These are phyloP conservation scores for Cytospora piceae DNA, from an alignment of 2,329 filamentous ascomycete species.

Conservation along the genomic window DNA sequence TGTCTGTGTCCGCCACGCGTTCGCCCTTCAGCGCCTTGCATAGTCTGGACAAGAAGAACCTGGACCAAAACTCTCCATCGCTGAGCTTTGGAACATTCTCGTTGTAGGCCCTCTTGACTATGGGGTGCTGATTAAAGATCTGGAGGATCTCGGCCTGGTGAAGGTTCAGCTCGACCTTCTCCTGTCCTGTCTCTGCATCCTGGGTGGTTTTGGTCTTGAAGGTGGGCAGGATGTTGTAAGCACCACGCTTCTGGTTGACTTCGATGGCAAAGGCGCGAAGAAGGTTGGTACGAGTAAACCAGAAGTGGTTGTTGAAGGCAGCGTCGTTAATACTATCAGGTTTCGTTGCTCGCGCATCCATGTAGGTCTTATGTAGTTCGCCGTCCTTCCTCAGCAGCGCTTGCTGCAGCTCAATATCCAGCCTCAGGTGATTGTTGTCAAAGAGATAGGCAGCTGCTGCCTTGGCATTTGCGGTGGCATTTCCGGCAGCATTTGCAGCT, in stretches of 20 bases:
- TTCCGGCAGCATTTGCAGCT: conserved; percentile 54
- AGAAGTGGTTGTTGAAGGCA: conserved; percentile 91
- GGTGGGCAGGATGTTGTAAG: conserved; percentile 91
- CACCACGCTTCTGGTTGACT: conserved; percentile 79
- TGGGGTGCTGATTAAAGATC: conserved; percentile 89
- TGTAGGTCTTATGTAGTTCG: conserved; percentile 79
- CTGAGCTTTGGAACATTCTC: conserved; percentile 84
- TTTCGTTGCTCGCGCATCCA: conserved; percentile 81
- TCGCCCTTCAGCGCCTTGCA: conserved; percentile 93
- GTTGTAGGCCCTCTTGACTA: conserved; percentile 89
- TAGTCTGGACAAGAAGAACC: conserved; percentile 89
- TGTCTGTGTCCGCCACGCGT: conserved; percentile 77
- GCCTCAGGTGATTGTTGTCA: conserved; percentile 77
- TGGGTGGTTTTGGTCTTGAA: conserved; percentile 76
- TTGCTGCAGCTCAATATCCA: conserved; percentile 81
- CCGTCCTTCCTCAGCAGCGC: conserved; percentile 83
- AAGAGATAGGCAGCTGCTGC: conserved; percentile 76
- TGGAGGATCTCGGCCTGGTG: conserved; percentile 84
- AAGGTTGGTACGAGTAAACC: conserved; percentile 84
- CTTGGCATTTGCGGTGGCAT: conserved; percentile 69
- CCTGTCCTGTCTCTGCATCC: conserved; percentile 59
- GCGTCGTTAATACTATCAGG: conserved; percentile 79
- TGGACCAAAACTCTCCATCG: conserved; percentile 86
- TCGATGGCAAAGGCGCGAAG: conserved; percentile 91
- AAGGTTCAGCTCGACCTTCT: conserved; percentile 76